Conservation (phyloP, 305 asterid species). For the Solanum hybrid region DNA sequence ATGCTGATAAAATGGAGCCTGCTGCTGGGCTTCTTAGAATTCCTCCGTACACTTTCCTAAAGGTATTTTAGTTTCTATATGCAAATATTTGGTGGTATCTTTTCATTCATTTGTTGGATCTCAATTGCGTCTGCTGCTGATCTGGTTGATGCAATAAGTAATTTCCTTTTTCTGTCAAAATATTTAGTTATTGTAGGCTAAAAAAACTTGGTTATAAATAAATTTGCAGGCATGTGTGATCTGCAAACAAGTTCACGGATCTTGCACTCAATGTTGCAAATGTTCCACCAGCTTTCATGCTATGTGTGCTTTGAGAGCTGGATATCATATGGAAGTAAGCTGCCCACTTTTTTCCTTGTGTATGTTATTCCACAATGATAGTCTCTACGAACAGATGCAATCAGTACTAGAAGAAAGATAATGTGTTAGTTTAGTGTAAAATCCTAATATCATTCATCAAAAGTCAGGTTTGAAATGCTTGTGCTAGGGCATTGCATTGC, state of each 20-base stretch:
- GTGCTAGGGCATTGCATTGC: background rate
- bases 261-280: slow-evolving; percentile 91
- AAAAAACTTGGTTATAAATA: background rate
- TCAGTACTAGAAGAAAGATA: background rate
- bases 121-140: background rate
- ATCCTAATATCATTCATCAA: background rate
- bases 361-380: background rate
- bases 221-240: slow-evolving; percentile 67
- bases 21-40: slow-evolving; percentile 75
- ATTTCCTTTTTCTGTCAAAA: background rate
- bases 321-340: slow-evolving; percentile 91
- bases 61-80: slow-evolving; percentile 29
- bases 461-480: background rate
- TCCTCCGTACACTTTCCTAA: slow-evolving; percentile 56
- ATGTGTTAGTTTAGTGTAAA: background rate
- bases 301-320: slow-evolving; percentile 87
- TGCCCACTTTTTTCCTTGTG: background rate
- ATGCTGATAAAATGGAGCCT: slow-evolving; percentile 87
- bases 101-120: background rate
- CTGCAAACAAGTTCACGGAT: slow-evolving; percentile 88
- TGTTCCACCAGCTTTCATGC: slow-evolving; percentile 81
- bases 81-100: background rate
- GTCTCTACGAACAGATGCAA: background rate
- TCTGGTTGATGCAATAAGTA: background rate
- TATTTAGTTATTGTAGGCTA: background rate